These are phyloP conservation scores for Sporisorium exsertum DNA, from an alignment of 1,284 basidiomycete genomes.

Conservation along the genomic window DNA sequence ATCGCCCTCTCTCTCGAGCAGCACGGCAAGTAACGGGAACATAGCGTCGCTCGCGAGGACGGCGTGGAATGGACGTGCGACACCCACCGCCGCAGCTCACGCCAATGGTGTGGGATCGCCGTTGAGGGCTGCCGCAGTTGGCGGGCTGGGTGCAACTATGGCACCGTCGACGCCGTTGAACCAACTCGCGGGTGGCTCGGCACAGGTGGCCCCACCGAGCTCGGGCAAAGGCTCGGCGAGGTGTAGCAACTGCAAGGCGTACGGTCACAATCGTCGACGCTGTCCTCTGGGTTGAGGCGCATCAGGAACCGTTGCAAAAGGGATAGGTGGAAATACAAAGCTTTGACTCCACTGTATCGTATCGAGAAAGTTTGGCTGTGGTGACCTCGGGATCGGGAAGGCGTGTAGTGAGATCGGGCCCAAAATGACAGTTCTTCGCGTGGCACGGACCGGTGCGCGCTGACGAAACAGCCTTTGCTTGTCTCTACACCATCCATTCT, in stretches of 20 bases:
- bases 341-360: background rate
- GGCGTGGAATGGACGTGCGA: conserved; percentile 16
- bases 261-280: conserved; percentile 42
- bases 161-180: conserved; percentile 13
- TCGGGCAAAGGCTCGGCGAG: conserved; percentile 41
- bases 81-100: background rate
- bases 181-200: background rate
- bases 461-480: background rate
- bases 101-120: conserved; percentile 17
- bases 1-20: background rate
- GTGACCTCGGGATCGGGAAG: background rate
- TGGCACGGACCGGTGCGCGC: background rate
- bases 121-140: conserved; percentile 1
- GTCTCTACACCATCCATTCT: background rate
- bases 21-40: background rate
- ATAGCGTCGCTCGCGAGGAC: conserved; percentile 17
- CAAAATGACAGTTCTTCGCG: background rate
- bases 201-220: conserved; percentile 24
- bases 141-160: background rate
- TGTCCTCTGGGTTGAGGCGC: conserved; percentile 36
- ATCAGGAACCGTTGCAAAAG: too few species aligned
- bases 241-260: conserved; percentile 52
- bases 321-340: background rate
- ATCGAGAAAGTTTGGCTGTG: background rate
- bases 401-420: background rate